Conservation (phyloP, 2,329 filamentous ascomycete species). For the Chaetoscypha palmicola region DNA sequence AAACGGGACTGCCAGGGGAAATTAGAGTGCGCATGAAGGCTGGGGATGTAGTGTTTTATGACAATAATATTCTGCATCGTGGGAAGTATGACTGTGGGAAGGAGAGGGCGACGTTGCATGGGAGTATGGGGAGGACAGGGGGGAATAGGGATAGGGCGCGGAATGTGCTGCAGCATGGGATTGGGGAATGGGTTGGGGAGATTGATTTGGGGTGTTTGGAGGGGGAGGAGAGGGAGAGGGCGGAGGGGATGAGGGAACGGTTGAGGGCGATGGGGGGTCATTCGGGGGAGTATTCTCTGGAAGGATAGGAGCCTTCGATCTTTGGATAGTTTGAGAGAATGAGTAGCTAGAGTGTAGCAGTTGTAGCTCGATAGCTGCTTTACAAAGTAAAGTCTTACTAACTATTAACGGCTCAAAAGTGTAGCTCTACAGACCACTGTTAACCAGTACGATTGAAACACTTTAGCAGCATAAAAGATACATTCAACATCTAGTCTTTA, state of each 20-base stretch:
- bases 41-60: constrained; percentile 80
- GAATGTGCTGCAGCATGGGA: constrained; percentile 70
- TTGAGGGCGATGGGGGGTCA: constrained; percentile 55
- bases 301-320: constrained; percentile 35
- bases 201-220: constrained; percentile 47
- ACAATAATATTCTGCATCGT: constrained; percentile 80
- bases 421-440: too few species aligned
- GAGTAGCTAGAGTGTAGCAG: background rate
- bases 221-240: constrained; percentile 37
- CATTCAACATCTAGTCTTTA: too few species aligned
- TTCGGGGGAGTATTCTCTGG: constrained; percentile 53
- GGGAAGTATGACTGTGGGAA: constrained; percentile 54
- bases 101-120: constrained; percentile 66
- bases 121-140: constrained; percentile 56
- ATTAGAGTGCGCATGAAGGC: constrained; percentile 58
- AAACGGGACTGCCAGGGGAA: constrained; percentile 54
- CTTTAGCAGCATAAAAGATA: too few species aligned
- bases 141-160: constrained; percentile 53
- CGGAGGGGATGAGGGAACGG: constrained; percentile 56
- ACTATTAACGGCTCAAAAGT: too few species aligned
- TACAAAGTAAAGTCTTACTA: too few species aligned
- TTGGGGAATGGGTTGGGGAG: constrained; percentile 57
- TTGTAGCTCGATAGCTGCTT: too few species aligned
- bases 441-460: too few species aligned
- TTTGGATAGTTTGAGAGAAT: background rate